A percentile compares a stretch with the other conserved stretches of the same genome.
phyloP scores from a whole-genome alignment of 768 basidiomycete species.

The Cystobasidium onofrii region DNA sequence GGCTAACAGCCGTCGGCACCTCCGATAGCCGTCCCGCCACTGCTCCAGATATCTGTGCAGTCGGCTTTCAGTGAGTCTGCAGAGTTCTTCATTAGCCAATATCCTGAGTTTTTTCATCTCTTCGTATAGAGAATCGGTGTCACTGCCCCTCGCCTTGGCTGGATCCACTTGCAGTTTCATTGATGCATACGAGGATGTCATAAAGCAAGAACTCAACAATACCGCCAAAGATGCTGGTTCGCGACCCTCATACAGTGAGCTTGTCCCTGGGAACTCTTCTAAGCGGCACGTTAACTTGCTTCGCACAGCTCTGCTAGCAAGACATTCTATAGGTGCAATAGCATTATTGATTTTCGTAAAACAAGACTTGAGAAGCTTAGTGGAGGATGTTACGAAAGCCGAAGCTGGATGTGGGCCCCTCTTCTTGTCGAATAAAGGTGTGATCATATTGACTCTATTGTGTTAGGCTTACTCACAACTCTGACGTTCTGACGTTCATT shows the following conservation, averaged over 20 bases:
- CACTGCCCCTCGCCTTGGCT: constrained; percentile 5
- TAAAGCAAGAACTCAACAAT: background rate
- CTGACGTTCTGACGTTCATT: too few relatives aligned
- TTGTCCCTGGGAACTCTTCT: background rate
- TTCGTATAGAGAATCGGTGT: constrained; percentile 12
- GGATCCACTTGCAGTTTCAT: background rate
- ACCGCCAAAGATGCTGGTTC: background rate
- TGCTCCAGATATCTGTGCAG: constrained; percentile 9
- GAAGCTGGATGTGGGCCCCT: constrained; percentile 7
- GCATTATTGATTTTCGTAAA: constrained; percentile 78
- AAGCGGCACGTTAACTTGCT: too few relatives aligned
- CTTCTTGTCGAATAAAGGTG: constrained; percentile 30
- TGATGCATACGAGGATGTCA: background rate
- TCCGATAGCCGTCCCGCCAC: constrained; percentile 8
- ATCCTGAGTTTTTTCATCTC: background rate
- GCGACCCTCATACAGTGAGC: background rate
- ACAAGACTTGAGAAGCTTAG: constrained; percentile 50
- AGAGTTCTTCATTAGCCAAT: too few relatives aligned
- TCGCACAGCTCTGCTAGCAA: constrained; percentile 56
- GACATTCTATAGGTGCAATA: constrained; percentile 74
- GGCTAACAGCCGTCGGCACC: constrained; percentile 13
- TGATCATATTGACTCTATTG: too few relatives aligned
- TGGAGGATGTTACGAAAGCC: constrained; percentile 46
- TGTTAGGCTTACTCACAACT: too few relatives aligned
- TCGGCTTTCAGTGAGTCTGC: constrained; percentile 22